phyloP scores from a whole-genome alignment of 2,329 filamentous ascomycete species.

The Chaetomium sp. region DNA sequence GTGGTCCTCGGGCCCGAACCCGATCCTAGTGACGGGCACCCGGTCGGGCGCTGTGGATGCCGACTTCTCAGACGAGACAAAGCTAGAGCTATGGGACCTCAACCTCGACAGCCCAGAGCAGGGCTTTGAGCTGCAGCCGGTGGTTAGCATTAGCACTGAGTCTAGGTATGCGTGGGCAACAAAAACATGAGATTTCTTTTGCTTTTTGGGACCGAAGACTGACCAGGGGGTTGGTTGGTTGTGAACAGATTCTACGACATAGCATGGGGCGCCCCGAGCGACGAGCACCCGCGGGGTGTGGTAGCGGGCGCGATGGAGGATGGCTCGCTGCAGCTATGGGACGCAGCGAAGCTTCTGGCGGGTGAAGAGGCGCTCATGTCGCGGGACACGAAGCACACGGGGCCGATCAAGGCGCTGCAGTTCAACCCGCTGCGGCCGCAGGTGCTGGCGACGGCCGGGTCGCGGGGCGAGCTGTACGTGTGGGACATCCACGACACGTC shows the following conservation, averaged over 20 bases:
- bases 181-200: neutral
- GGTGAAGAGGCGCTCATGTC: constrained; percentile 67
- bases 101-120: constrained; percentile 70
- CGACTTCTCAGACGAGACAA: constrained; percentile 96
- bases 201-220: neutral
- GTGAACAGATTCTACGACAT: constrained; percentile 82
- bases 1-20: constrained; percentile 79
- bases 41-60: constrained; percentile 91
- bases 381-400: constrained; percentile 81
- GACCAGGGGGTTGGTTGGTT: constrained; percentile 6
- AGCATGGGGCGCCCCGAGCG: constrained; percentile 80
- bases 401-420: constrained; percentile 87
- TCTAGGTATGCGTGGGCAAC: constrained; percentile 56
- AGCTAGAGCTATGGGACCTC: constrained; percentile 93
- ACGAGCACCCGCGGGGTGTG: constrained; percentile 74
- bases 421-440: constrained; percentile 93
- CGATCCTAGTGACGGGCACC: constrained; percentile 87
- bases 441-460: constrained; percentile 83
- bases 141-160: constrained; percentile 78
- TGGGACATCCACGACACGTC: constrained; percentile 88
- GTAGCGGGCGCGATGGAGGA: constrained; percentile 95
- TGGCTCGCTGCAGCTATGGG: constrained; percentile 88
- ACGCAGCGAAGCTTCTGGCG: constrained; percentile 62
- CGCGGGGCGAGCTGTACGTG: constrained; percentile 93
- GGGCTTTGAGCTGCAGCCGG: constrained; percentile 76